Evolutionary conservation across 371 early-diverging fungal genomes (phyloP).

Genomic region (Dichotomocladium elegans): DNA sequence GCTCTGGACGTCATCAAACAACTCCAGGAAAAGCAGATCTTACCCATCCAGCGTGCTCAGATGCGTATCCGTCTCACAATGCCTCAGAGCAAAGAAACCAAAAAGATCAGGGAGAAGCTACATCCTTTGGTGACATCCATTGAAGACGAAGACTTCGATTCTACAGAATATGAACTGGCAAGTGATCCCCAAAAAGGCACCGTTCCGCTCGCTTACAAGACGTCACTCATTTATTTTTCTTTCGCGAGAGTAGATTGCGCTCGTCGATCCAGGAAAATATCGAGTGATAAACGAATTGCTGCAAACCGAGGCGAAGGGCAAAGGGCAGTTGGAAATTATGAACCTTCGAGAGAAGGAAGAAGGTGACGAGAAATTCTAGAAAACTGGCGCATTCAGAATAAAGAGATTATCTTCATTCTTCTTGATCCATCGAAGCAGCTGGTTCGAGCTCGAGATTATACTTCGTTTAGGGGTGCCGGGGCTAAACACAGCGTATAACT

Average conservation of each 20-base stretch:
- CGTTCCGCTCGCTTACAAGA: background rate
- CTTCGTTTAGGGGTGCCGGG: slow-evolving; percentile 64
- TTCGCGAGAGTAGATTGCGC: slow-evolving; percentile 75
- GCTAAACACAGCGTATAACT: slow-evolving; percentile 71
- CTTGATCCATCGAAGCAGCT: slow-evolving; percentile 72
- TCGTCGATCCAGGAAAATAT: slow-evolving; percentile 94
- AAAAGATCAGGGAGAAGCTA: slow-evolving; percentile 81
- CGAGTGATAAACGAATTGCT: slow-evolving; percentile 77
- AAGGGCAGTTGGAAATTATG: slow-evolving; percentile 84
- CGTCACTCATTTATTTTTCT: slow-evolving; percentile 1
- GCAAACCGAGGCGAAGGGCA: slow-evolving; percentile 79
- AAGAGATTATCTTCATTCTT: slow-evolving; percentile 68
- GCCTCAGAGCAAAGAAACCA: slow-evolving; percentile 78
- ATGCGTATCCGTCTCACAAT: slow-evolving; percentile 83
- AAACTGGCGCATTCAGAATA: slow-evolving; percentile 63
- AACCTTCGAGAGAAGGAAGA: slow-evolving; percentile 79
- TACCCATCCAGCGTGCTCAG: slow-evolving; percentile 92
- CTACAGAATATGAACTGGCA: slow-evolving; percentile 80
- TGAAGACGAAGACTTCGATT: slow-evolving; percentile 85
- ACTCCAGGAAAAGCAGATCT: slow-evolving; percentile 79
- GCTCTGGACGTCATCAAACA: slow-evolving; percentile 92
- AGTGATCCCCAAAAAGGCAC: slow-evolving; percentile 3
- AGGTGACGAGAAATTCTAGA: slow-evolving; percentile 72
- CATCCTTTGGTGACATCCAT: slow-evolving; percentile 61
- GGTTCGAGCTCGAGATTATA: slow-evolving; percentile 60